Evolutionary conservation across 1,284 basidiomycete genomes (phyloP), one percentile per base, ranked within the genome.

Genomic region (Boletus semigastroideus): DNA sequence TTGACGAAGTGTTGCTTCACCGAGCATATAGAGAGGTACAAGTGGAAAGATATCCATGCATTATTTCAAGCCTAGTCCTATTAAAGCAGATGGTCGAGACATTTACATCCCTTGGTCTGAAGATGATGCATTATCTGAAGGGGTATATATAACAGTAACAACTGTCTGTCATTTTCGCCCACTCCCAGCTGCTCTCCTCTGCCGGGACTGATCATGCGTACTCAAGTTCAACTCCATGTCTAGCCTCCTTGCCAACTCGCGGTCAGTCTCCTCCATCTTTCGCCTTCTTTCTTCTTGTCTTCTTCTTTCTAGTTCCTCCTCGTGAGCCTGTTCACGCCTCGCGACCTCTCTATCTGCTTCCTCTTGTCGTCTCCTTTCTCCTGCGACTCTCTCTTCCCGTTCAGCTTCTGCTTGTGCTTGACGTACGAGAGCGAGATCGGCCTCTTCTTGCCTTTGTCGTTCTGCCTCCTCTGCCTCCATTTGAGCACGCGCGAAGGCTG

Each of bases 231-330:
- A 42, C 6, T 70, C 66, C 57, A 60, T 62, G 39, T 69, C 70
- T 49, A 69, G 45, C 40, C 22, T 67, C 51, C 59, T 61, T 3
- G 67, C 67, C 48, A 69, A 25, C 37, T 69, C 69, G 30, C 57
- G 57, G 36, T 68, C 66, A 27, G 53, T 25, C 5, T 69, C 57
- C 31, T 71, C 65, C 11, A 64, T 46, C n/a, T 7, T 50, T 39
- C 36, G 60, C 46, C 50, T 57, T 27, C 56, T 52, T 49, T 53
- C 64, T 54, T 72, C 75, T 56, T 66, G 65, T 58, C 75, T 72
- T 44, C 57, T 63, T 48, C 61, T 64, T 58, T 65, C 66, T 25
- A 67, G 52, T 52, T 69, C 71, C 52, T 72, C 74, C 56, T 78
- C 74, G 52, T 68, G 67, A 38, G 60, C 60, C 55, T 77, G 74